Conservation (phyloP, 768 basidiomycete genomes). For the Krasilnikovozyma curviuscula region DNA sequence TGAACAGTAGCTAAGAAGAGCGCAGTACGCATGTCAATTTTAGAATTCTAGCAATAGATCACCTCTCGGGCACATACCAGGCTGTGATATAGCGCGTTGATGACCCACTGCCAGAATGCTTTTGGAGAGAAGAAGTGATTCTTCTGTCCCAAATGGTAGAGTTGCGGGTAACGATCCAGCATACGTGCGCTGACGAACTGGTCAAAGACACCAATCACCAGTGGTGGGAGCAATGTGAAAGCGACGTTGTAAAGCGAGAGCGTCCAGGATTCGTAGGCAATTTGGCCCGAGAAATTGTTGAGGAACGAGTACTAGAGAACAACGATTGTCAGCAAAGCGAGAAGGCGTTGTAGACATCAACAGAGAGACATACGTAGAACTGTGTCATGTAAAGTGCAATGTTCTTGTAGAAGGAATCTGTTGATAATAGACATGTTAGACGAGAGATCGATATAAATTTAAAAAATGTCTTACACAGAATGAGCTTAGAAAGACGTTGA, state of each 20-base stretch:
- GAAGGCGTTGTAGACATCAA: not conserved
- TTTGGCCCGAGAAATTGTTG: constrained; percentile 98
- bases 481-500: constrained; percentile 77
- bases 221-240: constrained; percentile 85
- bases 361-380: constrained; percentile 58
- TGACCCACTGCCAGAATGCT: constrained; percentile 81
- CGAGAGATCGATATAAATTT: not conserved
- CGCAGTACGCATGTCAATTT: not conserved
- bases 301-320: constrained; percentile 75
- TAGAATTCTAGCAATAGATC: not conserved
- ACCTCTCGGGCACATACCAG: constrained; percentile 44
- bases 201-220: constrained; percentile 95
- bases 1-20: constrained; percentile 49
- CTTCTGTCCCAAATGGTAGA: constrained; percentile 82
- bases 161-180: constrained; percentile 87
- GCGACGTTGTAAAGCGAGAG: constrained; percentile 89
- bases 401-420: constrained; percentile 98
- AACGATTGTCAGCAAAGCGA: not conserved
- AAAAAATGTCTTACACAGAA: constrained; percentile 51
- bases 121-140: constrained; percentile 49
- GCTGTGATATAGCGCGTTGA: constrained; percentile 76
- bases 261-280: constrained; percentile 97
- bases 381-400: constrained; percentile 96
- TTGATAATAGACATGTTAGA: not conserved
- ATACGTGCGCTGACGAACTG: constrained; percentile 95